Base-by-base conservation (phyloP, 2,329 filamentous ascomycete species). In the Triangularia verruculosa region DNA sequence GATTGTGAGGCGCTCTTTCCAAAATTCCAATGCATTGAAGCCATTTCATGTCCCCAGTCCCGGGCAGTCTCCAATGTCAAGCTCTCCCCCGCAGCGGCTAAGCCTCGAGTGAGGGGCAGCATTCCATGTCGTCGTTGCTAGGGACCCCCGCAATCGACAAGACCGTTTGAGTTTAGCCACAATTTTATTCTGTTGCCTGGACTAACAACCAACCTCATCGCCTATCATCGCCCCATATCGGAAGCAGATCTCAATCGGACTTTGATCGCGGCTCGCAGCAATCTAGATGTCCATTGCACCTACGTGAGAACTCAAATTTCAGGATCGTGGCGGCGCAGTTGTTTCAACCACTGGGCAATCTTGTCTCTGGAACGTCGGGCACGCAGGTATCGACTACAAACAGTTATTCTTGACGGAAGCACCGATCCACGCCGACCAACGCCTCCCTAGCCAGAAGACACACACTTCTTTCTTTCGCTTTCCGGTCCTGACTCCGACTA, bases 111-210 rank as follows among this genome's bases (percentile, higher is more conserved):
- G 34, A 43, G 34, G 34, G 34, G 34, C 34, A 43, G 34, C 34
- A 43, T 43, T 43, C n/a, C n/a, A n/a, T n/a, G 34, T 17, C 17
- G 0, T 43, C 5, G 8, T 4, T 7, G 27, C 30, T 12, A 25
- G 32, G 28, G n/a, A 13, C 17, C 17, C 56, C 32, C 43, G 61
- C 66, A 66, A 66, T 67, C 57, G 55, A 58, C 47, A 66, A 59
- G n/a, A 6, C 53, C 3, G 5, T 28, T 30, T 25, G 27, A 53
- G 60, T 53, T 61, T 65, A 64, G 63, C 47, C 53, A 28, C 43
- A 11, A 28, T 65, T 60, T 67, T 66, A 68, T 68, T 66, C 65
- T 68, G 67, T 61, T 68, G 67, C 67, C 67, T 68, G 63, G 39
- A 20, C 39, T 47, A 47, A 59, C 63, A 55, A 13, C 34, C 59